Base-by-base conservation (phyloP, 352 stramenopile species). In the Thraustotheca clavata region DNA sequence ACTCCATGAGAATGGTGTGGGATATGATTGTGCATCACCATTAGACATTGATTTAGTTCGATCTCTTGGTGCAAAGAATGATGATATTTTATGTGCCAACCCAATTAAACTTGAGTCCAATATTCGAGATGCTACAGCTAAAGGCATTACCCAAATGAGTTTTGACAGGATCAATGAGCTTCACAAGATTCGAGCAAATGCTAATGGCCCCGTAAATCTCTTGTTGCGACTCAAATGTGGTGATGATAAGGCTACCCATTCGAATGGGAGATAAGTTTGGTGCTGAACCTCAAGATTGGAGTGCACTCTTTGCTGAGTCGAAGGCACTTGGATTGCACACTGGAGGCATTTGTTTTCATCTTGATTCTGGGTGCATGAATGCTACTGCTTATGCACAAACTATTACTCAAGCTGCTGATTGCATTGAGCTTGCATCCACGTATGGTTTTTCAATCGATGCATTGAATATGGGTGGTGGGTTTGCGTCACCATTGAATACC, bases 101-200 rank as follows among this genome's bases (percentile, higher is more conserved):
- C 90, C 88, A 5, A 93, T 87, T 74, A 96, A 97, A 73, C 73
- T 78, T 50, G 71, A 71, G 7, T 73, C 72, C 1, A 85, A 96
- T 62, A 67, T 97, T 33, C 69, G 71, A 36, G 82, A 83, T 63
- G 83, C 87, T 6, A 70, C 75, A 5, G 69, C 75, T 26, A 59
- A 77, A 33, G 72, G 78, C 24, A 77, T 96, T 22, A 52, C 72
- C 11, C 75, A 91, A 62, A 88, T 88, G 62, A 91, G 83, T 20
- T 94, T 96, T 60, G 89, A 97, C 76, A 93, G 81, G 60, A 69
- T 72, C 16, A 83, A 90, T 41, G 89, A 97, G 60, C 72, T 97
- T 11, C 32, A 75, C 34, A 91, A 91, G 62, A 79, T 85, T 70
- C 89, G 89, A 68, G 61, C 74, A 11, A 60, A 87, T 31, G 50